phyloP scores from a whole-genome alignment of 768 basidiomycete genomes.

The Boletus pseudo-olivaceus region DNA sequence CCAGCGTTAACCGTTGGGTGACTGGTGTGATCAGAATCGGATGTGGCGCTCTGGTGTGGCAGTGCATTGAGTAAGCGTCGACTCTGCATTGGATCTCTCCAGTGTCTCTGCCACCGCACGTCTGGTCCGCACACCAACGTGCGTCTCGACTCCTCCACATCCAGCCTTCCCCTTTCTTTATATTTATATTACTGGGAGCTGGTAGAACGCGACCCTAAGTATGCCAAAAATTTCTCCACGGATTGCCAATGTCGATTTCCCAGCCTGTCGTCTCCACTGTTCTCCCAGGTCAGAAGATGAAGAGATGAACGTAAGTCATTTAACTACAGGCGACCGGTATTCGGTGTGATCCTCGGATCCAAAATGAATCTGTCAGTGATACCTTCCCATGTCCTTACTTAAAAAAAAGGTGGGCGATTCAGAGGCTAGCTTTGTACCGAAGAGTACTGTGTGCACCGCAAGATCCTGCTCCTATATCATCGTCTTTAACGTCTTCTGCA shows the following conservation, averaged over 20 bases:
- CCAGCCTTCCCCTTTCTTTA: too few species aligned
- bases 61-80: conserved; percentile 9
- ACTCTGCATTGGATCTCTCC: too few species aligned
- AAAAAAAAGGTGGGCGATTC: not conserved
- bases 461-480: not conserved
- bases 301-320: not conserved
- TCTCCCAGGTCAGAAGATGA: not conserved
- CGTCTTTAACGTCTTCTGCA: not conserved
- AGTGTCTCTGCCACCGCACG: too few species aligned
- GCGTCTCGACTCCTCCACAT: too few species aligned
- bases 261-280: too few species aligned
- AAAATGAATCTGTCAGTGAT: not conserved
- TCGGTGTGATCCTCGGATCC: not conserved
- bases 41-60: conserved; percentile 1
- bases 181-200: too few species aligned
- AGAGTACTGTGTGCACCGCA: not conserved
- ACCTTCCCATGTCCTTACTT: not conserved
- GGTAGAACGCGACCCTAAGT: too few species aligned
- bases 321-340: too few species aligned
- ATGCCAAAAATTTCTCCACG: too few species aligned
- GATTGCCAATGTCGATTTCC: too few species aligned
- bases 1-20: not conserved
- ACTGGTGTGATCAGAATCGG: conserved; percentile 2
- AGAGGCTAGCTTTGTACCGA: not conserved
- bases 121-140: too few species aligned